Percentiles rank a stretch among this genome's conserved stretches.
Conservation (phyloP, 2,329 filamentous ascomycete genomes). For the Trichophaea hybrida region DNA sequence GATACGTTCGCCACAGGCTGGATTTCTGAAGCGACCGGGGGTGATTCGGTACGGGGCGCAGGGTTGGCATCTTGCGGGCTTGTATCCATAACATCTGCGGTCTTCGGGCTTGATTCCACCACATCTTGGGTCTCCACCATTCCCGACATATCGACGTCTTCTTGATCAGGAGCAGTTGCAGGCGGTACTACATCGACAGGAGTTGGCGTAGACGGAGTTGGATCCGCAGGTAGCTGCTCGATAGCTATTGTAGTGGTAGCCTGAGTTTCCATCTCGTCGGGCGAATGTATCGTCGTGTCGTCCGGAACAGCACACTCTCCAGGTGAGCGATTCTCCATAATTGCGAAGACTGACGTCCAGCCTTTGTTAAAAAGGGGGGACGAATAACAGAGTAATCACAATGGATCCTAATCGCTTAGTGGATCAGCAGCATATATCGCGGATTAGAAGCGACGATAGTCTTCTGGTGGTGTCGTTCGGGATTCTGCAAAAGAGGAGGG, state of each 20-base stretch:
- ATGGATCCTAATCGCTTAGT: not conserved
- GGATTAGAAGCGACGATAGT: not conserved
- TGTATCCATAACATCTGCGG: not conserved
- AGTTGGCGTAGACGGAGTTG: not conserved
- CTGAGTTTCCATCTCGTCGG: not conserved
- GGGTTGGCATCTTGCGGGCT: too few species aligned
- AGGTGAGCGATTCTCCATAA: conserved; percentile 9
- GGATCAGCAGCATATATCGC: not conserved
- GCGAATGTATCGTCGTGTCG: not conserved
- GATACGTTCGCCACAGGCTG: not conserved
- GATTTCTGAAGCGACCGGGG: not conserved
- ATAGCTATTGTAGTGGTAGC: not conserved
- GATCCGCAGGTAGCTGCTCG: not conserved
- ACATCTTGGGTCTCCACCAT: not conserved
- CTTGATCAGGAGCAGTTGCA: not conserved
- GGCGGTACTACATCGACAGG: not conserved
- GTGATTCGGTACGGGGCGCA: not conserved
- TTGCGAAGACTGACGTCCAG: conserved; percentile 4
- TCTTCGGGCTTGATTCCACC: not conserved
- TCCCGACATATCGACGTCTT: conserved; percentile 1
- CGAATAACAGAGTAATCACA: not conserved
- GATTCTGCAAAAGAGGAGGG: not conserved
- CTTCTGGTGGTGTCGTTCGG: not conserved
- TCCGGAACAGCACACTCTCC: not conserved
- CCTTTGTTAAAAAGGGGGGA: not conserved